A percentile compares a stretch with the other conserved stretches of the same genome.
Conservation (phyloP, 345 rosid species). For the Lepidium africanum region DNA sequence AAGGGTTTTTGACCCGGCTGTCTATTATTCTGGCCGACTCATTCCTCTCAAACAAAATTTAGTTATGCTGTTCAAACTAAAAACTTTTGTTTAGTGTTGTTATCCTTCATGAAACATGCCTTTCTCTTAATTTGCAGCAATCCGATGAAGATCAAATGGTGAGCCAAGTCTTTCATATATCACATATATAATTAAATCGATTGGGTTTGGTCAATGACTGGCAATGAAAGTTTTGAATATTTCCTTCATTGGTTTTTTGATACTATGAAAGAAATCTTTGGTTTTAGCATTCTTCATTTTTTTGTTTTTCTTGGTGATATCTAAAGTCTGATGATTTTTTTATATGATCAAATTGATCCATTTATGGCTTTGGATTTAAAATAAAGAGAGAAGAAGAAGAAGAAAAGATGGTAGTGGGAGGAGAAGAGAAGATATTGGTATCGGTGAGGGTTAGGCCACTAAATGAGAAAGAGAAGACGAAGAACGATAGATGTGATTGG, state of each 20-base stretch:
- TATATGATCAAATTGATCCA: neutral
- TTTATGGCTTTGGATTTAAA: neutral
- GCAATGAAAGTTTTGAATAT: neutral
- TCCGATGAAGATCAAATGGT: constrained; percentile 7
- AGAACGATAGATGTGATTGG: constrained; percentile 57
- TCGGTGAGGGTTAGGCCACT: constrained; percentile 59
- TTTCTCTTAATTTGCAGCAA: neutral
- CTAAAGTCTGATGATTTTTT: neutral
- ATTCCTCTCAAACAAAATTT: constrained; percentile 13
- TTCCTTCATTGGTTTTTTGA: neutral
- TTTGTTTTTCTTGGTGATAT: neutral
- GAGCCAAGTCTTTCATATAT: neutral
- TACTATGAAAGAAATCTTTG: neutral
- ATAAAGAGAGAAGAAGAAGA: neutral
- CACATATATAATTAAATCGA: neutral
- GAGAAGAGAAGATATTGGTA: constrained; percentile 53
- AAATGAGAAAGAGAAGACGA: constrained; percentile 47
- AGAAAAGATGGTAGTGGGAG: constrained; percentile 6
- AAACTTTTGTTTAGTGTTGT: neutral
- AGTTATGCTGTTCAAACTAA: neutral
- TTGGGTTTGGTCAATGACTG: constrained; percentile 15
- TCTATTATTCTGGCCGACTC: constrained; percentile 17
- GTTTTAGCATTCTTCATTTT: neutral
- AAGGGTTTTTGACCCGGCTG: neutral
- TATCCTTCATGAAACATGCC: neutral